Evolutionary conservation across 2,329 filamentous ascomycete genomes (phyloP).

Genomic region (Trichoderma cornu-damae): DNA sequence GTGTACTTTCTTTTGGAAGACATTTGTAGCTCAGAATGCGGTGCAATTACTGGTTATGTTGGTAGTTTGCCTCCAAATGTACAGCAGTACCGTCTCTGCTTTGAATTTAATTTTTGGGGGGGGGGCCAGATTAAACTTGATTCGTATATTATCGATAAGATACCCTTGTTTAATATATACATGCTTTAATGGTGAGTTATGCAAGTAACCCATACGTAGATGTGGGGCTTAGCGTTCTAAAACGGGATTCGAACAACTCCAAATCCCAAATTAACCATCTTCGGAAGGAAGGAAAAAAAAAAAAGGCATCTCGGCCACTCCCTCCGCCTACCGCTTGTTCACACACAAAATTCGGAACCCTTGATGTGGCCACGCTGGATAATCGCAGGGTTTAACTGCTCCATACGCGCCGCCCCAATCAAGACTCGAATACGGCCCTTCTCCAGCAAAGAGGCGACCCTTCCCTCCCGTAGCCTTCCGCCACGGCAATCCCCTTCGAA

Average conservation of each 20-base stretch:
- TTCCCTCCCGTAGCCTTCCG: neutral
- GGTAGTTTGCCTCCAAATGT: neutral
- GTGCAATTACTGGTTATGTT: neutral
- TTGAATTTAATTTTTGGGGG: neutral
- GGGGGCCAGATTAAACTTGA: neutral
- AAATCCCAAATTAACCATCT: too few relatives aligned
- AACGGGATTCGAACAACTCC: neutral
- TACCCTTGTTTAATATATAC: neutral
- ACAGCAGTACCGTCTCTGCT: neutral
- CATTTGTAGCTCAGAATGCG: neutral
- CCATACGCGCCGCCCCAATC: too few relatives aligned
- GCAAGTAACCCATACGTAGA: slow-evolving; percentile 5
- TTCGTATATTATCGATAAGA: slow-evolving; percentile 4
- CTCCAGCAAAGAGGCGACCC: neutral
- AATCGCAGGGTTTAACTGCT: neutral
- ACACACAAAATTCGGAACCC: neutral
- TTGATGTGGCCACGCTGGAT: slow-evolving; percentile 5
- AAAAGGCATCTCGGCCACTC: neutral
- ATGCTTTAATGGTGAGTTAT: neutral
- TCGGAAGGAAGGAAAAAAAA: too few relatives aligned
- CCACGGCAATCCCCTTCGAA: neutral
- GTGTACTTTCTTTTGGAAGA: slow-evolving; percentile 38
- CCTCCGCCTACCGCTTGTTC: too few relatives aligned
- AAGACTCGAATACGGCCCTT: neutral
- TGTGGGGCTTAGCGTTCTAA: neutral